Percentiles rank a stretch among this genome's conserved stretches.
Conservation (phyloP, 768 basidiomycete genomes). For the Amanita rimosa region DNA sequence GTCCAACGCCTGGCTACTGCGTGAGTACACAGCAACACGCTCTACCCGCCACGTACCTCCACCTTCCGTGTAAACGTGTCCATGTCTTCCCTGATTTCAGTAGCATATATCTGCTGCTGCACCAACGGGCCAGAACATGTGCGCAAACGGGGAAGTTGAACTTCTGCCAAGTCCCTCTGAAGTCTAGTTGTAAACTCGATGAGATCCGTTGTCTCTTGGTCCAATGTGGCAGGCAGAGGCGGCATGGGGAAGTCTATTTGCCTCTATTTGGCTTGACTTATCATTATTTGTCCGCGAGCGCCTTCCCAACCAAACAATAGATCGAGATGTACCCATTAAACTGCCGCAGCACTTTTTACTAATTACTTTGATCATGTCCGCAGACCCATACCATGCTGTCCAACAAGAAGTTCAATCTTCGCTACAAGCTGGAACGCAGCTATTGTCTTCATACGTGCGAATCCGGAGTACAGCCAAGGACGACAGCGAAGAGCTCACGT, state of each 20-base stretch:
- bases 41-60: slow-evolving; percentile 37
- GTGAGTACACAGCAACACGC: slow-evolving; percentile 7
- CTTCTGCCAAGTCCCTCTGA: slow-evolving; percentile 49
- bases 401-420: slow-evolving; percentile 74
- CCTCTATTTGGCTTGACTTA: too few species aligned
- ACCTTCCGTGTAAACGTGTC: slow-evolving; percentile 49
- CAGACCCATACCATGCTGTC: slow-evolving; percentile 83
- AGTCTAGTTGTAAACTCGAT: slow-evolving; percentile 44
- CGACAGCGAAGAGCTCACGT: slow-evolving; percentile 71
- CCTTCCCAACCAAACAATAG: not conserved
- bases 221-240: slow-evolving; percentile 44
- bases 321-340: not conserved
- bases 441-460: slow-evolving; percentile 66
- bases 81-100: slow-evolving; percentile 70
- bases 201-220: slow-evolving; percentile 36
- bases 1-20: slow-evolving; percentile 46
- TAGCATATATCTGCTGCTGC: slow-evolving; percentile 61
- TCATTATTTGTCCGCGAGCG: too few species aligned
- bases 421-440: slow-evolving; percentile 56
- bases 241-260: slow-evolving; percentile 32
- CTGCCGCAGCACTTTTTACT: not conserved
- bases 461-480: slow-evolving; percentile 65
- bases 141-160: slow-evolving; percentile 67
- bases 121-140: slow-evolving; percentile 58
- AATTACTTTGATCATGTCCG: slow-evolving; percentile 37